phyloP scores from a whole-genome alignment of 164 flowering plant genomes.

The Echeveria elegans region DNA sequence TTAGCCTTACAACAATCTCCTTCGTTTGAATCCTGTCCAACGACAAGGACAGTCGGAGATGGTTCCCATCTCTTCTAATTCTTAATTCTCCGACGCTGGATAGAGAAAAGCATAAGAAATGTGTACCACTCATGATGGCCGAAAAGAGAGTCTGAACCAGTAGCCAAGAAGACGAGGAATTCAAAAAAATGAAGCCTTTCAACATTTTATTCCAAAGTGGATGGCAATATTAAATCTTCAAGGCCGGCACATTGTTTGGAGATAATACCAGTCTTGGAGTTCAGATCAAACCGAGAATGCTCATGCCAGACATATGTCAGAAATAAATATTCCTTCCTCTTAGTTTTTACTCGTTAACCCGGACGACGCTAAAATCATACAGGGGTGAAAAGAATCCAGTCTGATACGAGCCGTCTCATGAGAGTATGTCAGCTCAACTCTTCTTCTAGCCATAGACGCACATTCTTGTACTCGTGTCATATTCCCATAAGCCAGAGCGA shows the following conservation, averaged over 20 bases:
- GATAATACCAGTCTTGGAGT: too few species aligned
- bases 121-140: background rate
- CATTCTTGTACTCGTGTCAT: conserved; percentile 57
- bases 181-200: background rate
- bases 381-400: too few species aligned
- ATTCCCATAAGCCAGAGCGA: conserved; percentile 72
- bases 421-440: conserved; percentile 1
- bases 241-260: conserved; percentile 1
- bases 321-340: too few species aligned
- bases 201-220: background rate
- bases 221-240: background rate
- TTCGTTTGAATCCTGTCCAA: too few species aligned
- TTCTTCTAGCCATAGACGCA: conserved; percentile 49
- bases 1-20: too few species aligned
- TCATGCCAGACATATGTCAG: too few species aligned
- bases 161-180: background rate
- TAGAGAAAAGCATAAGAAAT: background rate
- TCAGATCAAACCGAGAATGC: too few species aligned
- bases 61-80: background rate
- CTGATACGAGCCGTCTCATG: too few species aligned
- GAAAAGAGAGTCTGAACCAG: background rate
- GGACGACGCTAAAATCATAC: too few species aligned
- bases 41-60: too few species aligned
- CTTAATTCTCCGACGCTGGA: background rate
- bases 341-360: too few species aligned